Evolutionary conservation across 2,329 filamentous ascomycete genomes (phyloP).

Genomic region (Fusarium torreyae): DNA sequence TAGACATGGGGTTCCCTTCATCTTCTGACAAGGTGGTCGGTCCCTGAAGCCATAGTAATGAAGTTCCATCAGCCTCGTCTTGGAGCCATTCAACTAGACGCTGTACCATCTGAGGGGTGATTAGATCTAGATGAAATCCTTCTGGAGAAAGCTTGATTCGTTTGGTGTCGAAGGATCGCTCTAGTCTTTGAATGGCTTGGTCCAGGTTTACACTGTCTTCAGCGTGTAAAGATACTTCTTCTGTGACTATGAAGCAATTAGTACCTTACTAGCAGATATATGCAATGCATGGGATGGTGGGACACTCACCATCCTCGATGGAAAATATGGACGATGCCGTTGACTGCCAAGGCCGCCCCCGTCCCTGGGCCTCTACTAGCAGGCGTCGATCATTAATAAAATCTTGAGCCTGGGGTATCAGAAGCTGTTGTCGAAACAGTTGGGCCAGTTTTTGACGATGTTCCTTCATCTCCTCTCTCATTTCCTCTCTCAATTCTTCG

Average conservation of each 20-base stretch:
- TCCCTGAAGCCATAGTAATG: conserved; percentile 1
- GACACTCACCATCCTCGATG: not conserved
- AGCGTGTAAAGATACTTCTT: not conserved
- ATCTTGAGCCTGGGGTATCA: not conserved
- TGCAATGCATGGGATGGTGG: no score
- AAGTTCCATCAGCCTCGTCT: not conserved
- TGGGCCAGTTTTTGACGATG: not conserved
- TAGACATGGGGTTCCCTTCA: not conserved
- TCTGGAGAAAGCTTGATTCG: not conserved
- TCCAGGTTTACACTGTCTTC: not conserved
- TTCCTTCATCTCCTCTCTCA: not conserved
- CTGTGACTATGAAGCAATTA: not conserved
- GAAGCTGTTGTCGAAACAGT: not conserved
- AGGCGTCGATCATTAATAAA: not conserved
- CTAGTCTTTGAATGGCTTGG: not conserved
- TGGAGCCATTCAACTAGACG: conserved; percentile 8
- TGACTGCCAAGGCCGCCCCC: not conserved
- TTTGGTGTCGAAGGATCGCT: not conserved
- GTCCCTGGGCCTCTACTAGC: not conserved
- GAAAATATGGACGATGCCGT: not conserved
- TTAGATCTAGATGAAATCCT: not conserved
- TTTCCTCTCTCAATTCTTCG: not conserved
- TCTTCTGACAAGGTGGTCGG: not conserved
- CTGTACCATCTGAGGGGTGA: not conserved
- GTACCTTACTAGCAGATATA: not conserved